Evolutionary conservation across 2,329 filamentous ascomycete genomes (phyloP).

Genomic region (Verticillium klebahnii): DNA sequence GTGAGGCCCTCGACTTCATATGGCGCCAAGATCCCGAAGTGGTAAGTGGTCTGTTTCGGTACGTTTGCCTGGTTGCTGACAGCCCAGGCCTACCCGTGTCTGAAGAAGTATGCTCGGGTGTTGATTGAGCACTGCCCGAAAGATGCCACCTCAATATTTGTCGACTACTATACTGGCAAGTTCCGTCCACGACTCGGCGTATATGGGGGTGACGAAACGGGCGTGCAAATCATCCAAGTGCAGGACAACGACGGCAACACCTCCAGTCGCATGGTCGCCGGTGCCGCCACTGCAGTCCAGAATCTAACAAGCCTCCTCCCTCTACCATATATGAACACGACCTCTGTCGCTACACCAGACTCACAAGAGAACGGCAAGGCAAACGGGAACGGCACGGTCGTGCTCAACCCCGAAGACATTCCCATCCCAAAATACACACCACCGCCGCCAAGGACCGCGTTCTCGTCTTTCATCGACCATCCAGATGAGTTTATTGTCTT

Average conservation of each 20-base stretch:
- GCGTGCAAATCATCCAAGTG: slow-evolving; percentile 34
- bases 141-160: slow-evolving; percentile 81
- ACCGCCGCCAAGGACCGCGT: slow-evolving; percentile 82
- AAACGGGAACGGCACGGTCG: slow-evolving; percentile 38
- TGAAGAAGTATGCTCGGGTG: slow-evolving; percentile 94
- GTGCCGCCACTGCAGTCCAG: slow-evolving; percentile 66
- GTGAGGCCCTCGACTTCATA: slow-evolving; percentile 85
- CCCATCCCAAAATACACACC: slow-evolving; percentile 61
- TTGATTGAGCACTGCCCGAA: slow-evolving; percentile 81
- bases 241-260: slow-evolving; percentile 30
- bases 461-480: slow-evolving; percentile 95
- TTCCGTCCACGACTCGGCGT: slow-evolving; percentile 65
- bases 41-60: slow-evolving; percentile 40
- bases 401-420: slow-evolving; percentile 42
- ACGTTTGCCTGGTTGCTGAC: slow-evolving; percentile 22
- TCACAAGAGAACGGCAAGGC: not conserved
- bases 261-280: slow-evolving; percentile 38
- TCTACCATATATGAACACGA: slow-evolving; percentile 76
- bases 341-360: slow-evolving; percentile 43
- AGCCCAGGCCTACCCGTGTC: slow-evolving; percentile 69
- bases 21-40: slow-evolving; percentile 77
- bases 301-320: slow-evolving; percentile 81
- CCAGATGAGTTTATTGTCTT: slow-evolving; percentile 88
- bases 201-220: not conserved
- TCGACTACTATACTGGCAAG: slow-evolving; percentile 87